Base-by-base conservation (phyloP, 306 rosid genomes). In the Cercis canadensis region DNA sequence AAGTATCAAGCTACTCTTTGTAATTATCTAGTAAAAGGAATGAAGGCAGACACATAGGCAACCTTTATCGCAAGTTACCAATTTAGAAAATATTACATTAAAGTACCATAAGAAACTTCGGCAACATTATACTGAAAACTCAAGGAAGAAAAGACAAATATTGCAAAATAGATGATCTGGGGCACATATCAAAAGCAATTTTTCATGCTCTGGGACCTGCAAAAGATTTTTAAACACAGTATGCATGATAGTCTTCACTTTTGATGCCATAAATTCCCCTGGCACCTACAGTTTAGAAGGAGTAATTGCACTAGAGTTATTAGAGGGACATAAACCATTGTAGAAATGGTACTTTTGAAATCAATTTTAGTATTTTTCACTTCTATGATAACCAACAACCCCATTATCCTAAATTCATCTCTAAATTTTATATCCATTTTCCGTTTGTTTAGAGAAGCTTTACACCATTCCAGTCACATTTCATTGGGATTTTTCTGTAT, bases 231-330 rank as follows among this genome's bases (percentile, higher is more conserved):
- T 36, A 51, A 60, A 59, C 11, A 24, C 39, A 51, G 18, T 16
- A 45, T 12, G 61, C 16, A 40, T 39, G 63, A 68, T 41, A 18
- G 37, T 31, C 68, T 69, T 39, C 56, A 32, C 37, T 47, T 69
- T 47, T 15, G 5, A 32, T 69, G 44, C 17, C 16, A 43, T 14
- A 15, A 59, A 46, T 33, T 47, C 11, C 8, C 31, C 7, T 3
- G 63, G 45, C 4, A 6, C 4, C 43, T 57, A 2, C 44, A 14
- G 14, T 8, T 15, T 57, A 57, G 45, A 57, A 3, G 41, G 45
- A 57, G 19, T 18, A 54, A 10, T 2, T 10, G 14, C 16, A n/a
- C 44, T n/a, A 11, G 50, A 43, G 6, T 40, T 40, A 14, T 11
- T 8, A 61, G 18, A 8, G 18, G 11, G n/a, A 6, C 33, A 11